Base-by-base conservation (phyloP, 2,329 filamentous ascomycete genomes). In the Tothia fuscella region DNA sequence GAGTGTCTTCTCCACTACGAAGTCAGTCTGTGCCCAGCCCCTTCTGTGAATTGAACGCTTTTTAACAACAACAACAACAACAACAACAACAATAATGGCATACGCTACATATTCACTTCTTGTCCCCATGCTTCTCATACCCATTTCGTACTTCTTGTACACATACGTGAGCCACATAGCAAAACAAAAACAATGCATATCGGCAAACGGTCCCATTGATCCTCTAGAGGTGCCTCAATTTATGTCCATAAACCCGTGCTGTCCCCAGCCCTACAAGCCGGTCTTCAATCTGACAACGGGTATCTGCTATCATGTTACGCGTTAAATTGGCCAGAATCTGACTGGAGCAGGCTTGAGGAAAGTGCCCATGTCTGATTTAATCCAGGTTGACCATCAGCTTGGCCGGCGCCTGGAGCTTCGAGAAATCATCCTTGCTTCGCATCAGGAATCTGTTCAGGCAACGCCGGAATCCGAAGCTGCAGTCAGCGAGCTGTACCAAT, bases 221-320 rank as follows among this genome's bases (percentile, higher is more conserved):
- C 9, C 26, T 29, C 26, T 9, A 9, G 9, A 9, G 9, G 26
- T 9, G n/a, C 9, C 9, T 9, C 26, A 9, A 29, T 29, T 9
- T 9, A 14, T 9, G 9, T 9, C 26, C 9, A 29, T 9, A 9
- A 14, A 29, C 9, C 26, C 26, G n/a, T 14, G 26, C 9, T 14
- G n/a, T 14, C 26, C 26, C 12, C 62, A 74, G n/a, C 69, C 72
- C 0, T 76, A 76, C 55, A 77, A 74, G 53, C 67, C 72, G 4
- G 75, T 70, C 49, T 80, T 74, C 51, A 67, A 78, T 51, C 55
- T 79, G 41, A 78, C 75, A 6, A 79, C 79, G 75, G 71, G 74
- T 76, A n/a, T n/a, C n/a, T n/a, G n/a, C n/a, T n/a, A n/a, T n/a
- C n/a, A 57, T 47, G 57, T 29, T 29, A 14, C 9, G 9, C 9